Percentiles rank a stretch among this genome's conserved stretches.
These are phyloP conservation scores for Pneumocystis canis DNA, from an alignment of 1,139 yeast species.

Conservation along the genomic window DNA sequence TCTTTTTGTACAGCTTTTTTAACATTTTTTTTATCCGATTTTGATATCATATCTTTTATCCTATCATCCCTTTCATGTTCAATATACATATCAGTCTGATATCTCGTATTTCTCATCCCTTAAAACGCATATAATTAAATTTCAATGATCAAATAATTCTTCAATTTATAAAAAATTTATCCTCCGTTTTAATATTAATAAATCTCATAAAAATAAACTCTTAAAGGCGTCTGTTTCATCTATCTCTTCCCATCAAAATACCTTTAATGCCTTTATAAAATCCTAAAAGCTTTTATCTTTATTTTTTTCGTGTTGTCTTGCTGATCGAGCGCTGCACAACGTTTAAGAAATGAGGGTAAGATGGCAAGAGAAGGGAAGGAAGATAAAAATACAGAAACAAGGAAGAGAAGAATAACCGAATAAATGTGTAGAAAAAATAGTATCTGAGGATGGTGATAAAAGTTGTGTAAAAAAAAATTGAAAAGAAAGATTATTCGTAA, in stretches of 20 bases:
- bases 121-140: not conserved
- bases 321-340: not conserved
- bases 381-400: not conserved
- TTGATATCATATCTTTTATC: not conserved
- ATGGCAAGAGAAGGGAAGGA: not conserved
- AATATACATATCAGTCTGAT: not conserved
- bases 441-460: not conserved
- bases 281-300: not conserved
- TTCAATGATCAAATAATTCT: not conserved
- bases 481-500: not conserved
- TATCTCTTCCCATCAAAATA: not conserved
- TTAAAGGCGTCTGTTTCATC: not conserved
- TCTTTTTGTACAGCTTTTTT: not conserved
- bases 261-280: not conserved
- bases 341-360: no score
- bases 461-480: not conserved
- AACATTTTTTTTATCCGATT: not conserved
- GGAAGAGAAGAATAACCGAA: not conserved
- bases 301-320: not conserved
- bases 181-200: not conserved
- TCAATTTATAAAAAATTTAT: not conserved
- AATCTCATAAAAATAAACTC: not conserved
- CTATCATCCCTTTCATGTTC: not conserved
- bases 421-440: not conserved
- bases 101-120: not conserved